Conservation (phyloP, 2,329 filamentous ascomycete genomes). For the Ceratocystis huliohia region DNA sequence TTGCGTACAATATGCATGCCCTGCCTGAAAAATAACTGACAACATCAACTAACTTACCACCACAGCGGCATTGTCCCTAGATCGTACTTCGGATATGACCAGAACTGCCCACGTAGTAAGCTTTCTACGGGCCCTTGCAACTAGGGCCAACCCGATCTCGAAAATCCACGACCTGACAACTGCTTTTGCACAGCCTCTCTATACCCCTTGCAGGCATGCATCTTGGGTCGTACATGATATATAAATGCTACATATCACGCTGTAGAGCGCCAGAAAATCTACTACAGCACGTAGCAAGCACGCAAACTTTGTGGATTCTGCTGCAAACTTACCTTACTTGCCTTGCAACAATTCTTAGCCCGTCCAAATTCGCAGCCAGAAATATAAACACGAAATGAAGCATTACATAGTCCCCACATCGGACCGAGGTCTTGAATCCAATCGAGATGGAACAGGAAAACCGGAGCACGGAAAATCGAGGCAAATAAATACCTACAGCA, state of each 20-base stretch:
- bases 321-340: too few species aligned
- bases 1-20: neutral
- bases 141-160: neutral
- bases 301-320: too few species aligned
- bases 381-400: neutral
- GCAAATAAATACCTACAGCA: neutral
- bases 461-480: neutral
- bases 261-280: neutral
- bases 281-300: neutral
- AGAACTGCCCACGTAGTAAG: neutral
- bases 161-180: neutral
- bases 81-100: neutral
- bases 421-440: too few species aligned
- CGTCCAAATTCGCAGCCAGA: too few species aligned
- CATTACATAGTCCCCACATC: neutral
- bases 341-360: neutral
- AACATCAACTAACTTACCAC: too few species aligned
- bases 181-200: neutral
- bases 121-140: neutral
- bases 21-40: neutral
- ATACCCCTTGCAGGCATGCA: conserved; percentile 4
- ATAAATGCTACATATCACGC: neutral
- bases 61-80: neutral
- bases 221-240: neutral
- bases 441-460: neutral